Percentiles rank a stretch among this genome's conserved stretches.
These are phyloP conservation scores for Beauveria varroae DNA, from an alignment of 2,329 filamentous ascomycete genomes.

Conservation along the genomic window DNA sequence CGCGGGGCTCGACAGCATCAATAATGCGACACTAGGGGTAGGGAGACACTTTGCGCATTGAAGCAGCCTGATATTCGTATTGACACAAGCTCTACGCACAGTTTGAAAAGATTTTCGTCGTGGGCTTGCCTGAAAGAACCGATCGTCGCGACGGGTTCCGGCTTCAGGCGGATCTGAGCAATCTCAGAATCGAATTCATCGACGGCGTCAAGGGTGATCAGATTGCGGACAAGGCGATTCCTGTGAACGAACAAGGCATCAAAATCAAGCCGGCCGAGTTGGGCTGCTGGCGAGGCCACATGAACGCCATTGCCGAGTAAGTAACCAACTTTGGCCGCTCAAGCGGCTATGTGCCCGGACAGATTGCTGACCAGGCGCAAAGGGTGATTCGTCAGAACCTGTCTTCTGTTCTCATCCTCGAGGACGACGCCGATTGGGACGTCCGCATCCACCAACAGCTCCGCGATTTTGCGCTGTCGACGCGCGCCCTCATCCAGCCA, in stretches of 20 bases:
- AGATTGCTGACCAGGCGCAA: no score
- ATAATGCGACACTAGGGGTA: constrained; percentile 2
- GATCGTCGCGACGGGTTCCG: constrained; percentile 45
- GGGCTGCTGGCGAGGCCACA: constrained; percentile 33
- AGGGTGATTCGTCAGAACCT: constrained; percentile 38
- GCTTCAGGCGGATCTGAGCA: constrained; percentile 37
- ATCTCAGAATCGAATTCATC: constrained; percentile 37
- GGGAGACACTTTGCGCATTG: background rate
- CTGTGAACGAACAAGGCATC: constrained; percentile 23
- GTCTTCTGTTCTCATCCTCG: constrained; percentile 42
- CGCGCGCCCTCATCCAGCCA: constrained; percentile 28
- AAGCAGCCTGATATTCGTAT: no score
- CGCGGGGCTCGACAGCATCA: background rate
- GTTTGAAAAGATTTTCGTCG: constrained; percentile 46
- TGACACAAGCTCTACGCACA: constrained; percentile 17
- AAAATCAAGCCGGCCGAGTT: constrained; percentile 21
- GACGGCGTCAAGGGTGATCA: constrained; percentile 34
- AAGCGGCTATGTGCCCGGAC: no score
- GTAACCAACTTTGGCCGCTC: background rate
- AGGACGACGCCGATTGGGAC: constrained; percentile 54
- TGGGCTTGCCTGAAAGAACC: constrained; percentile 41
- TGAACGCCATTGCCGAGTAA: constrained; percentile 29
- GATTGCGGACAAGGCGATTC: constrained; percentile 31
- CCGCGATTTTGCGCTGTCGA: constrained; percentile 29
- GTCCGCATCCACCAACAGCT: constrained; percentile 42